These are phyloP conservation scores for Cyclotella cryptica DNA, from an alignment of 108 stramenopile species.

Conservation along the genomic window DNA sequence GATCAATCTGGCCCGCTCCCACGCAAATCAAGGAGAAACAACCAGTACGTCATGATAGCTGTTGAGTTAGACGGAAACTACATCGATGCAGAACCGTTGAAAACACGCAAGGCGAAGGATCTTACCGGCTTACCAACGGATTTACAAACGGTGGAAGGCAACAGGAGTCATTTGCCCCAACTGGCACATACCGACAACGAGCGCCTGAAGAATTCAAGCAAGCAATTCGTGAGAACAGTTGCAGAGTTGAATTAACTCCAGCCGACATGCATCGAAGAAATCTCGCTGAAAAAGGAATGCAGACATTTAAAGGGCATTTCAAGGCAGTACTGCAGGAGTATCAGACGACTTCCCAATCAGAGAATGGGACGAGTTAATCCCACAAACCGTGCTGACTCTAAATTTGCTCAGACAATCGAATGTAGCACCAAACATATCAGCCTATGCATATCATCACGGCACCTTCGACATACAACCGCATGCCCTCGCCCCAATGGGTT, in stretches of 20 bases:
- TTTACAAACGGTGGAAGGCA: conserved; percentile 17
- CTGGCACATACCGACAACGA: conserved; percentile 14
- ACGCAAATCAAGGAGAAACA: conserved; percentile 4
- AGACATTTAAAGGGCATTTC: conserved; percentile 60
- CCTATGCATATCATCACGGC: not conserved
- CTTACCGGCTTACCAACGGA: conserved; percentile 27
- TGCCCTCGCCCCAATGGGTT: conserved; percentile 3
- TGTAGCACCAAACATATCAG: conserved; percentile 24
- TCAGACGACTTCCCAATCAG: conserved; percentile 40
- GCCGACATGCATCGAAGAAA: conserved; percentile 31
- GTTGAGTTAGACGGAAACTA: conserved; percentile 10
- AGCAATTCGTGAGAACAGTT: conserved; percentile 4
- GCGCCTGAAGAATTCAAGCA: not conserved
- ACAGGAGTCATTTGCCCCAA: conserved; percentile 21
- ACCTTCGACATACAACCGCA: conserved; percentile 1
- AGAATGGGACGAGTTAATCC: conserved; percentile 45
- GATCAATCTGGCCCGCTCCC: conserved; percentile 7
- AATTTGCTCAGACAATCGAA: conserved; percentile 44
- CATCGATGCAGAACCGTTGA: conserved; percentile 21
- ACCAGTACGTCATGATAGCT: conserved; percentile 2
- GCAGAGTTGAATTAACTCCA: conserved; percentile 1
- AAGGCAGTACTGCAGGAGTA: conserved; percentile 30
- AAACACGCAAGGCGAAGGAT: conserved; percentile 12
- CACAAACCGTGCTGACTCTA: conserved; percentile 47
- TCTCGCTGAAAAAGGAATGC: conserved; percentile 62